These are phyloP conservation scores for Fusarium dlaminii DNA, from an alignment of 2,329 filamentous ascomycete genomes.

Conservation along the genomic window DNA sequence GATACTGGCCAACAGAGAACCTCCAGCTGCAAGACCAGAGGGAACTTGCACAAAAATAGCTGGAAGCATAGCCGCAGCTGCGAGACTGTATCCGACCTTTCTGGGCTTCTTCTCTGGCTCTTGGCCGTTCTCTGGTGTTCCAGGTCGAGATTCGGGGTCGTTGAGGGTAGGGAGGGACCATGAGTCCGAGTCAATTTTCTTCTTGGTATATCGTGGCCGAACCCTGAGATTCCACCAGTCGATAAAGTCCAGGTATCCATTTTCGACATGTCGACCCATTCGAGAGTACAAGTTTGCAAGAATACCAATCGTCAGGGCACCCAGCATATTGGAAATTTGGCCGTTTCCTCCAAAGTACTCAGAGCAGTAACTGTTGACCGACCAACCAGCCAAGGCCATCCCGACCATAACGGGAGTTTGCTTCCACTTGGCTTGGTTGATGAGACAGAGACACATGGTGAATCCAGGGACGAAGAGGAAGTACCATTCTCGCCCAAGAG, in stretches of 20 bases:
- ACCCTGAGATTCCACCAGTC: slow-evolving; percentile 62
- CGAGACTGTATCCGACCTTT: slow-evolving; percentile 76
- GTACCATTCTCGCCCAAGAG: slow-evolving; percentile 58
- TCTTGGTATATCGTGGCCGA: slow-evolving; percentile 46
- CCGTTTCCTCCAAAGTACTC: slow-evolving; percentile 73
- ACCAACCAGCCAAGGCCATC: slow-evolving; percentile 78
- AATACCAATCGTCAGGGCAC: slow-evolving; percentile 79
- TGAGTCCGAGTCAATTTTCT: slow-evolving; percentile 40
- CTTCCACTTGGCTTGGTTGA: slow-evolving; percentile 84
- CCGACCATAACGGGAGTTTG: slow-evolving; percentile 80
- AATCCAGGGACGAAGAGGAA: slow-evolving; percentile 82
- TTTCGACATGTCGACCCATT: slow-evolving; percentile 67
- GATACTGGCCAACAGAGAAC: slow-evolving; percentile 67
- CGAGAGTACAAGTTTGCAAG: slow-evolving; percentile 83
- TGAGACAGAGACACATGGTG: slow-evolving; percentile 77
- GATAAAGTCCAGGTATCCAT: slow-evolving; percentile 59
- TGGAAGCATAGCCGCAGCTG: slow-evolving; percentile 85
- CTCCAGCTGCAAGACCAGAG: slow-evolving; percentile 68
- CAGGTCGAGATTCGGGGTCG: slow-evolving; percentile 48
- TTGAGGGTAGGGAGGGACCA: slow-evolving; percentile 46
- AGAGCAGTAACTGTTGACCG: slow-evolving; percentile 78
- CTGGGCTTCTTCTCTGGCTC: slow-evolving; percentile 48
- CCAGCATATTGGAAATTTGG: slow-evolving; percentile 81
- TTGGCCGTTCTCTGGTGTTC: slow-evolving; percentile 30
- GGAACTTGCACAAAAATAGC: slow-evolving; percentile 82